Evolutionary conservation across 2,329 filamentous ascomycete genomes (phyloP), one percentile per base, ranked within the genome.

Genomic region (Tolypocladium tropicale): DNA sequence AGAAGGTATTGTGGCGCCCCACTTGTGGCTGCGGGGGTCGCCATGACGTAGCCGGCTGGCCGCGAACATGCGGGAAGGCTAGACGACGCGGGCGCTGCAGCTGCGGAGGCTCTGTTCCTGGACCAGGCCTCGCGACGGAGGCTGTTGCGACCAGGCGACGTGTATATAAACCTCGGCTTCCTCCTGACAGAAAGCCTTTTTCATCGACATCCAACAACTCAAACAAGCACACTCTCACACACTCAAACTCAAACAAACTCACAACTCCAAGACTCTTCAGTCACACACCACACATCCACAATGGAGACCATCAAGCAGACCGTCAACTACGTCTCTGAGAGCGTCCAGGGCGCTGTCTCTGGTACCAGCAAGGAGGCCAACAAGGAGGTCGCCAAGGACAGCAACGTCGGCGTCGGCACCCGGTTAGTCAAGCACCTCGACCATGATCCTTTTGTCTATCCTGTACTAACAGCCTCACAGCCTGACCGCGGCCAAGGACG

Each of bases 291-390:
- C 53, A 65, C 50, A 46, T 59, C 67, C 67, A 73, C 62, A 72
- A 81, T 81, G 78, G 78, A 81, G 62, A 70, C 75, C 63, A 61
- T 74, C 64, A 78, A 78, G 77, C 82, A 86, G 74, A 79, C 78
- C 68, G 79, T 73, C 75, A 86, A 86, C 81, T 86, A 86, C 80
- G 82, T 86, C 74, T 73, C 81, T 63, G 85, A 88, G 79, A 75
- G 76, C 63, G 70, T 86, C 67, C 79, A 86, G 76, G 78, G 82
- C 64, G 75, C 76, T 53, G 67, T 75, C 62, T 74, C 78, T 59
- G 76, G 77, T 65, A 77, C 79, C 61, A 81, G 77, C 75, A 87
- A 88, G 80, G 83, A 88, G 77, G 75, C 76, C 76, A 88, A 88
- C 82, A 88, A 88, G 81, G 70, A 77, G 63, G 74, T 83, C 63